Base-by-base conservation (phyloP, 352 stramenopile species). In the Saprolegnia parasitica region DNA sequence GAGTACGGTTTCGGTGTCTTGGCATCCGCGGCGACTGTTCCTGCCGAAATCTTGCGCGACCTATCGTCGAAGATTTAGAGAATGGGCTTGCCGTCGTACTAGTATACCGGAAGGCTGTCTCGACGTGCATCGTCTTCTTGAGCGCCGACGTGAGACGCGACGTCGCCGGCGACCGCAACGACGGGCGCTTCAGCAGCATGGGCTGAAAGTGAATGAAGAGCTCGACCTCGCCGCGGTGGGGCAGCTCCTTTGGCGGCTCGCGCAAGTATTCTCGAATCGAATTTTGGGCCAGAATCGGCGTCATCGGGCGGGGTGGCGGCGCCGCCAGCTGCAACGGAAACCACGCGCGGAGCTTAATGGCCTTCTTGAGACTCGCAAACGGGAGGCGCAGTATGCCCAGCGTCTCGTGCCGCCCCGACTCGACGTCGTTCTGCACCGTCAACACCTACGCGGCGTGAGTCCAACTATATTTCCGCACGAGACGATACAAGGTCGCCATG, bases 131-230 rank as follows among this genome's bases (percentile, higher is more conserved):
- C 10, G 63, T 70, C 24, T 70, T 70, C 47, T 70, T 70, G 20
- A 70, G 54, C 13, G 50, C 63, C 24, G 49, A 63, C 52, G 52
- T 60, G 52, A 42, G 24, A 60, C 11, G 24, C 52, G 52, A 20
- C 52, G 24, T 16, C 52, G 11, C 52, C 24, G 2, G 3, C 3
- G 52, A 35, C 24, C 16, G 13, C n/a, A 35, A 5, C 16, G 50
- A 21, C 46, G 47, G 29, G 11, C 63, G 63, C 3, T 63, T 60
- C 10, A 70, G 37, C n/a, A 70, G 0, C 63, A 70, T 70, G 5
- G 63, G 63, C 32, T 70, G 42, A 70, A 62, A 70, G 23, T 70
- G 63, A 50, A 70, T 61, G 23, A 70, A 70, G 3, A 70, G 46
- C 37, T 70, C 63, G 39, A 70, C 45, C 37, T 70, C 63, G 37